Conservation (phyloP, 306 rosid species). For the Trichosanthes cucumerina region DNA sequence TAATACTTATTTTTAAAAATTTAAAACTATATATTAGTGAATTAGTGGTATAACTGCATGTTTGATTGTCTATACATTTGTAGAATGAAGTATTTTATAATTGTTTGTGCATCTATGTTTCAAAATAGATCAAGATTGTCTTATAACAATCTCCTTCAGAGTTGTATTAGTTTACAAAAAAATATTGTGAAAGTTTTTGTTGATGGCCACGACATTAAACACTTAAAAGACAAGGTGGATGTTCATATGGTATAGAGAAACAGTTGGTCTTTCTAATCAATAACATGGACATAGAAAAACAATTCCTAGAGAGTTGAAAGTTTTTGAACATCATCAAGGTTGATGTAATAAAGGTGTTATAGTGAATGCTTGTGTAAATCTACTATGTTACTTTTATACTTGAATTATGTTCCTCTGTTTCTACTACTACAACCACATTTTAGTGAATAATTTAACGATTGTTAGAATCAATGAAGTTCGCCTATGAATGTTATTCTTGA, state of each 20-base stretch:
- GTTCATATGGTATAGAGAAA: neutral
- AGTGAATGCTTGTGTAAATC: neutral
- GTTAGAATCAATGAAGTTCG: no score
- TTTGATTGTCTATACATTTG: neutral
- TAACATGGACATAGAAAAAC: neutral
- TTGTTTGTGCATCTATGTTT: neutral
- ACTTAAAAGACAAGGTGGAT: neutral
- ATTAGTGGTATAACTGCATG: neutral
- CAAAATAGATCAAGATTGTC: neutral
- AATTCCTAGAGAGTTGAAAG: neutral
- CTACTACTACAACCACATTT: no score
- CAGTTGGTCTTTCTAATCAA: neutral
- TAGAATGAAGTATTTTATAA: neutral
- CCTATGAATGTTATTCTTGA: no score
- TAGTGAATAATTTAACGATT: no score
- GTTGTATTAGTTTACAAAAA: no score
- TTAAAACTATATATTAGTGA: neutral
- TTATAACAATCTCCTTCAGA: neutral
- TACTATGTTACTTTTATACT: no score
- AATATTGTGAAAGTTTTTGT: no score
- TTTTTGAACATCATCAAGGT: neutral
- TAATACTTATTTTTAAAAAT: neutral
- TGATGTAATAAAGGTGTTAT: neutral
- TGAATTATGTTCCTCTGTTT: no score
- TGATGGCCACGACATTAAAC: neutral